Percentiles rank a stretch among this genome's conserved stretches.
phyloP scores from a whole-genome alignment of 768 basidiomycete species.

The Mycena capillaripes region DNA sequence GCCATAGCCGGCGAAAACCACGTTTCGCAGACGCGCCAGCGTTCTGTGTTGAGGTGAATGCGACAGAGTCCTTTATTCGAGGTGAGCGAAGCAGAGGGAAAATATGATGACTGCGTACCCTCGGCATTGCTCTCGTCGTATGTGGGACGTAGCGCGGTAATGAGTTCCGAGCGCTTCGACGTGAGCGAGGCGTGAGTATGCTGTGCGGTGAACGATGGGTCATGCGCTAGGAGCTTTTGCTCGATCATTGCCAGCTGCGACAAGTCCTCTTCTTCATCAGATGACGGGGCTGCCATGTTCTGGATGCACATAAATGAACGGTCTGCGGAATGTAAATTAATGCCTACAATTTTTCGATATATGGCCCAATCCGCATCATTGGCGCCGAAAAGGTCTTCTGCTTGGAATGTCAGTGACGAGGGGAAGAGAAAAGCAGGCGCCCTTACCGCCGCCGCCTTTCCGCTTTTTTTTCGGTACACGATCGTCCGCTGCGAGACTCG shows the following conservation, averaged over 20 bases:
- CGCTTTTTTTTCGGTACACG: conserved; percentile 87
- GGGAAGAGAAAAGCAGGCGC: neutral
- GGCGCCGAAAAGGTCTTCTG: conserved; percentile 94
- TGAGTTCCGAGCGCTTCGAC: conserved; percentile 84
- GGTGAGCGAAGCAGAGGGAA: neutral
- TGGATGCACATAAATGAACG: conserved; percentile 41
- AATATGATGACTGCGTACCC: conserved; percentile 52
- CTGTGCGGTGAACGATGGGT: conserved; percentile 85
- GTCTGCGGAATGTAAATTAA: neutral
- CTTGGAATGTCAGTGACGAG: conserved; percentile 6
- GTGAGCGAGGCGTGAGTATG: conserved; percentile 87
- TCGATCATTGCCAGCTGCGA: conserved; percentile 81
- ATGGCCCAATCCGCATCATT: conserved; percentile 98
- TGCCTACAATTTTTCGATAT: conserved; percentile 93
- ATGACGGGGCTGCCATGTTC: conserved; percentile 81
- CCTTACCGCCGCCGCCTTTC: conserved; percentile 83
- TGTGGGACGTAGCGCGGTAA: conserved; percentile 86
- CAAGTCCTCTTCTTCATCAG: conserved; percentile 93
- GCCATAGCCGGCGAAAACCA: conserved; percentile 96
- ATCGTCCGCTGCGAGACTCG: conserved; percentile 91
- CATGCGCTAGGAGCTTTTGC: conserved; percentile 82
- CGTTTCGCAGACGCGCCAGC: conserved; percentile 92
- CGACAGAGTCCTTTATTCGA: conserved; percentile 68
- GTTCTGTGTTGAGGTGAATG: conserved; percentile 91
- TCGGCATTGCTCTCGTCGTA: conserved; percentile 84